phyloP scores from a whole-genome alignment of 257 asterid genomes.

The Ocimum tenuiflorum region DNA sequence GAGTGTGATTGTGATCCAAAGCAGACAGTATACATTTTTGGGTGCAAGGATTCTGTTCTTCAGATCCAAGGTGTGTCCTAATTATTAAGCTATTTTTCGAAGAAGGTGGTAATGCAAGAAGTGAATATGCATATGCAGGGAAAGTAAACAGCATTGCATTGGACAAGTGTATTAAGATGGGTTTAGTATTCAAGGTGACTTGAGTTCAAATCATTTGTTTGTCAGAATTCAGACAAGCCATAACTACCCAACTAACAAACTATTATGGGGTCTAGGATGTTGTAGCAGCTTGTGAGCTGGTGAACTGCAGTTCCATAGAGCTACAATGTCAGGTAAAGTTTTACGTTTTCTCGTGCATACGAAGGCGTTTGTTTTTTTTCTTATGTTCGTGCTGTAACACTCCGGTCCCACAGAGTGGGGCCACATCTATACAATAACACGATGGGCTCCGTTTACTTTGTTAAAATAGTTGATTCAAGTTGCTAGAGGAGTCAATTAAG shows the following conservation, averaged over 20 bases:
- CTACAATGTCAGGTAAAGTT: conserved; percentile 73
- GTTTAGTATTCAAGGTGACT: conserved; percentile 72
- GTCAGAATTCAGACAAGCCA: neutral
- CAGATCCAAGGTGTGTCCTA: conserved; percentile 56
- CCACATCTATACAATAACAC: too few species aligned
- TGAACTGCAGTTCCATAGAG: conserved; percentile 67
- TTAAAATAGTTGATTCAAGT: too few species aligned
- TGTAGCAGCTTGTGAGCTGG: conserved; percentile 94
- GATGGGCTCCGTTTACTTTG: too few species aligned
- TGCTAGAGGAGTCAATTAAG: too few species aligned
- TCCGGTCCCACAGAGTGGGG: too few species aligned
- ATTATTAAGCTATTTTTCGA: neutral
- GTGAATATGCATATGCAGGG: conserved; percentile 35
- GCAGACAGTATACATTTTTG: conserved; percentile 67
- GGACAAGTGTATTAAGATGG: conserved; percentile 93
- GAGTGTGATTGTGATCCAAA: conserved; percentile 83
- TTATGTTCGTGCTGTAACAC: too few species aligned
- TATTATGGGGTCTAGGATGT: conserved; percentile 51
- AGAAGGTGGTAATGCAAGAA: neutral
- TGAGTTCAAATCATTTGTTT: too few species aligned
- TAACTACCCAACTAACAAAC: conserved; percentile 6
- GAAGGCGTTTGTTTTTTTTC: too few species aligned
- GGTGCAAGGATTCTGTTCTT: conserved; percentile 78
- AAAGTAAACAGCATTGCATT: conserved; percentile 87
- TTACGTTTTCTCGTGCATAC: neutral